These are phyloP conservation scores for Elongisporangium prolatum DNA, from an alignment of 352 stramenopile species.

Conservation along the genomic window DNA sequence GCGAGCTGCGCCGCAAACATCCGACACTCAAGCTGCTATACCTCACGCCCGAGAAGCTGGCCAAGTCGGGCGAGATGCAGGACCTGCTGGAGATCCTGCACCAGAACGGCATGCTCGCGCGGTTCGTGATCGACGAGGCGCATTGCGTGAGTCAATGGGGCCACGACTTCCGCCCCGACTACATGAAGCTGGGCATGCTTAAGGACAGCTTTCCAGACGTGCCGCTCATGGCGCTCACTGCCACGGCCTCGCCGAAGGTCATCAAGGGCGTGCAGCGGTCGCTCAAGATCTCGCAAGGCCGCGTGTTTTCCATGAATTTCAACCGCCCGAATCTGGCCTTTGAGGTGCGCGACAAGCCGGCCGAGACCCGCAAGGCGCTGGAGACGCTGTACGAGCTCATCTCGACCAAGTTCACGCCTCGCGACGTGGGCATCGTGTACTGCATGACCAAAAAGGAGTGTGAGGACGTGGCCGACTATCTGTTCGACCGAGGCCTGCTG, in stretches of 20 bases:
- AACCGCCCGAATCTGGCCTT: slow-evolving; percentile 93
- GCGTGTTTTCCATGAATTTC: slow-evolving; percentile 91
- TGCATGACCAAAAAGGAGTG: slow-evolving; percentile 93
- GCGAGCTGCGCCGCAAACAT: slow-evolving; percentile 75
- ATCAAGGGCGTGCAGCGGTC: slow-evolving; percentile 74
- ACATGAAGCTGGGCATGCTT: slow-evolving; percentile 89
- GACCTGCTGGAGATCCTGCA: slow-evolving; percentile 45
- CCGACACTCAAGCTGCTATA: slow-evolving; percentile 89
- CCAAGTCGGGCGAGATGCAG: slow-evolving; percentile 70
- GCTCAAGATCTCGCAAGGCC: slow-evolving; percentile 66
- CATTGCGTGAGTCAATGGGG: slow-evolving; percentile 89
- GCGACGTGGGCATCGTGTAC: slow-evolving; percentile 91
- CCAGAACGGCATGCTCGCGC: slow-evolving; percentile 67
- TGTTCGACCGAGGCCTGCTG: slow-evolving; percentile 83
- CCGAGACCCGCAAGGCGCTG: slow-evolving; percentile 39
- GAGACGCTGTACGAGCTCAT: slow-evolving; percentile 51
- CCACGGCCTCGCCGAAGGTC: slow-evolving; percentile 84
- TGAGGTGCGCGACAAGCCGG: slow-evolving; percentile 74
- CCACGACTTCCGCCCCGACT: slow-evolving; percentile 90
- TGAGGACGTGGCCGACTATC: slow-evolving; percentile 87
- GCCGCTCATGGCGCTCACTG: slow-evolving; percentile 92
- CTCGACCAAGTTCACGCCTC: slow-evolving; percentile 31
- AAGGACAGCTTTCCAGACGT: slow-evolving; percentile 88
- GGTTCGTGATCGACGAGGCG: slow-evolving; percentile 95
- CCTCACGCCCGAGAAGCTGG: slow-evolving; percentile 95